phyloP scores from a whole-genome alignment of 257 asterid genomes.

The Orobanche coerulescens region DNA sequence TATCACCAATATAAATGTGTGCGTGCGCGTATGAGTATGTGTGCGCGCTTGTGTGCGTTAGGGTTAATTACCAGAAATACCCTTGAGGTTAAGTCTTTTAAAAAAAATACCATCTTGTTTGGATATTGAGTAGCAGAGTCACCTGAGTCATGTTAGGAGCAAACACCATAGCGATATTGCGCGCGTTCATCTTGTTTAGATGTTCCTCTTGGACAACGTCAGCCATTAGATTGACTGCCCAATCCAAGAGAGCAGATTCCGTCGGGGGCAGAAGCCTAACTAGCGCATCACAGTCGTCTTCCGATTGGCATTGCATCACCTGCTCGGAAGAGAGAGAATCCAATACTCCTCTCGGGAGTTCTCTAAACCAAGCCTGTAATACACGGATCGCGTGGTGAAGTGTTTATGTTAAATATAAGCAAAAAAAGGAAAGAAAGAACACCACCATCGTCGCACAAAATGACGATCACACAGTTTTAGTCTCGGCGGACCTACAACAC shows the following conservation, averaged over 20 bases:
- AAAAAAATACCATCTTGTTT: no score
- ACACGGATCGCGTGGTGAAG: background rate
- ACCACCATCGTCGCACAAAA: no score
- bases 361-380: conserved; percentile 99
- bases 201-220: conserved; percentile 85
- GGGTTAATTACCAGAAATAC: background rate
- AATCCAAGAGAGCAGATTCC: conserved; percentile 76
- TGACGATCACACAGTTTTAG: no score
- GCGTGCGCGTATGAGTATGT: background rate
- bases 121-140: no score
- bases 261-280: conserved; percentile 79
- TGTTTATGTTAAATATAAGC: background rate
- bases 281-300: conserved; percentile 69
- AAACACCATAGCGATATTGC: conserved; percentile 94
- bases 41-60: background rate
- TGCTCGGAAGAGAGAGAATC: conserved; percentile 86
- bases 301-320: conserved; percentile 86
- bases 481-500: no score
- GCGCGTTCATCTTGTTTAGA: conserved; percentile 85
- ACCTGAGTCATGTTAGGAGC: conserved; percentile 99
- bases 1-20: background rate
- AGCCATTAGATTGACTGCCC: conserved; percentile 94
- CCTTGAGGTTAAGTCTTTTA: background rate
- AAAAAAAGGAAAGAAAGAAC: no score
- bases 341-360: conserved; percentile 87